Conservation (phyloP, 345 rosid species). For the Excoecaria cochinchinensis region DNA sequence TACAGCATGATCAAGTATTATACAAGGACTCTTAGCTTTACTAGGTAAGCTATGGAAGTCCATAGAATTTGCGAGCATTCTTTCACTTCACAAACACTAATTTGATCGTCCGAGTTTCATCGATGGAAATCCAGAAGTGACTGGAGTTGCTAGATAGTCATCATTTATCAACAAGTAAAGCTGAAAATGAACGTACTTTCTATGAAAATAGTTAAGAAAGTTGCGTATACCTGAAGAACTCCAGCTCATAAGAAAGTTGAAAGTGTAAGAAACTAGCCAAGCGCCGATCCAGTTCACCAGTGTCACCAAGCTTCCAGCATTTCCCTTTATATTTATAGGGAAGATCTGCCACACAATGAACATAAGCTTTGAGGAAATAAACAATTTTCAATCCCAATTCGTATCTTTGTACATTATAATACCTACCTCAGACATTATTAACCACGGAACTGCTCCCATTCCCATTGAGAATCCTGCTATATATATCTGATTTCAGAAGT, state of each 20-base stretch:
- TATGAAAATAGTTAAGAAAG: neutral
- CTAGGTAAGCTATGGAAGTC: no score
- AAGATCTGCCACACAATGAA: conserved; percentile 54
- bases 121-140: no score
- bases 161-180: neutral
- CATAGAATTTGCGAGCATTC: no score
- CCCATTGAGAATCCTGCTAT: conserved; percentile 75
- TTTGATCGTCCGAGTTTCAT: no score
- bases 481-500: conserved; percentile 44
- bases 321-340: conserved; percentile 78
- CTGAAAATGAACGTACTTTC: neutral
- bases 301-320: conserved; percentile 87
- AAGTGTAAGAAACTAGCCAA: conserved; percentile 88
- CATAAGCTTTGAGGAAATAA: neutral
- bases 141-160: no score
- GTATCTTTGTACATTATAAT: neutral
- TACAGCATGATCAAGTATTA: no score
- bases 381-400: neutral
- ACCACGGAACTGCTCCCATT: conserved; percentile 96
- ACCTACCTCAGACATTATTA: conserved; percentile 92
- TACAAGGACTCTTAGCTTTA: no score
- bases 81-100: no score
- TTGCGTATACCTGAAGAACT: conserved; percentile 57
- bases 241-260: conserved; percentile 83
- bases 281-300: conserved; percentile 92